A percentile compares a stretch with the other conserved stretches of the same genome.
These are phyloP conservation scores for Penicillium pancosmium DNA, from an alignment of 495 filamentous ascomycete genomes.

Conservation along the genomic window DNA sequence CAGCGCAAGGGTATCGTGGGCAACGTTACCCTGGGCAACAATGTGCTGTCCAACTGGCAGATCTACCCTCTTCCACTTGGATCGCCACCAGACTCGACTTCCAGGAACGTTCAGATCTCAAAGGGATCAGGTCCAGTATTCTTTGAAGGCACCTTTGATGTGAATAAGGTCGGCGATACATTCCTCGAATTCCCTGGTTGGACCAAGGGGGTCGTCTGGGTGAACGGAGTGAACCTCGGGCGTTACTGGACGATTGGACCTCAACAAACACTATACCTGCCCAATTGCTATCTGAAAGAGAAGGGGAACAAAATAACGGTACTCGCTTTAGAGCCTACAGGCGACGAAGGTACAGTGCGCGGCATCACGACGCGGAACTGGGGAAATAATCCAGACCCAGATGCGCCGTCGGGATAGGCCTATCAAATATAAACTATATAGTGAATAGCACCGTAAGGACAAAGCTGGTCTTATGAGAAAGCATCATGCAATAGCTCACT, in stretches of 20 bases:
- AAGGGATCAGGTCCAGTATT: conserved; percentile 34
- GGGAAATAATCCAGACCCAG: conserved; percentile 48
- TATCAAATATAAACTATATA: not conserved
- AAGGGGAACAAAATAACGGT: conserved; percentile 41
- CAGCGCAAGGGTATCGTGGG: conserved; percentile 49
- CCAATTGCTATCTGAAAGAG: conserved; percentile 33
- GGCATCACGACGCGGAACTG: conserved; percentile 38
- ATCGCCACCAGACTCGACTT: conserved; percentile 12
- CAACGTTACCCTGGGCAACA: conserved; percentile 42
- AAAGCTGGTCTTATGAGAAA: too few relatives aligned
- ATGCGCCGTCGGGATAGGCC: conserved; percentile 16
- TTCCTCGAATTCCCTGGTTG: conserved; percentile 44
- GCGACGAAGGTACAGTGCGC: conserved; percentile 26
- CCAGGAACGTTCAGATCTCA: conserved; percentile 11
- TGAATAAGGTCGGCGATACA: conserved; percentile 38
- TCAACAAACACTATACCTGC: conserved; percentile 51
- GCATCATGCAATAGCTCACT: not conserved
- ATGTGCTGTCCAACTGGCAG: conserved; percentile 37
- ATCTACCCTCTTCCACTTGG: conserved; percentile 41
- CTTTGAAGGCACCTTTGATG: conserved; percentile 40
- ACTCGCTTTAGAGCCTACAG: conserved; percentile 46
- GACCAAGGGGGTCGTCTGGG: conserved; percentile 49
- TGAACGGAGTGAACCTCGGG: conserved; percentile 50
- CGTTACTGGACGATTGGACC: conserved; percentile 51
- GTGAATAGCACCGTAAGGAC: not conserved